phyloP scores from a whole-genome alignment of 129 eudicot species.

The Arctium lappa region DNA sequence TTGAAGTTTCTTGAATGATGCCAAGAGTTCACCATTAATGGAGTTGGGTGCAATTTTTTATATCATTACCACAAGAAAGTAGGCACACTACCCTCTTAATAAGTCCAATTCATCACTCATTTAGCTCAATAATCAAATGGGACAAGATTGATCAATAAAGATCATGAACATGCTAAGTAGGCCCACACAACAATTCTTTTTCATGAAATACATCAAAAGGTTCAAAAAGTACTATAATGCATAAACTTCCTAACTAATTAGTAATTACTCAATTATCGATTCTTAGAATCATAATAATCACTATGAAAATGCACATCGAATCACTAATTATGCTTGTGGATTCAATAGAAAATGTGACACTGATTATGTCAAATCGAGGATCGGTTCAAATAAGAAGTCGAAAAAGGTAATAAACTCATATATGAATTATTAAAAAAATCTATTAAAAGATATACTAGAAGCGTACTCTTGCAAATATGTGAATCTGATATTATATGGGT shows the following conservation, averaged over 20 bases:
- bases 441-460: too few relatives aligned
- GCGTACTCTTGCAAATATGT: too few relatives aligned
- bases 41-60: constrained; percentile 12
- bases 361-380: neutral
- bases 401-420: too few relatives aligned
- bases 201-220: neutral
- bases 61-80: constrained; percentile 17
- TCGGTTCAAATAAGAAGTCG: too few relatives aligned
- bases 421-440: too few relatives aligned
- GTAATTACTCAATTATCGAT: neutral
- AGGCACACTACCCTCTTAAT: constrained; percentile 1
- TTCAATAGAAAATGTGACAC: neutral
- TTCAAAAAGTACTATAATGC: neutral
- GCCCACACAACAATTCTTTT: neutral
- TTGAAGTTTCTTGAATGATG: constrained; percentile 14
- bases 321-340: neutral
- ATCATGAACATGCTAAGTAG: neutral
- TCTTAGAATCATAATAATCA: neutral
- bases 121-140: neutral
- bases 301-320: neutral
- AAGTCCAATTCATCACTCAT: constrained; percentile 2
- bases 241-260: neutral
- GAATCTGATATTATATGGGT: too few relatives aligned
- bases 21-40: constrained; percentile 18
- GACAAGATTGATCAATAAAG: constrained; percentile 17